A percentile compares a stretch with the other conserved stretches of the same genome.
phyloP scores from a whole-genome alignment of 2,329 filamentous ascomycete species.

The Fusarium brachygibbosum region DNA sequence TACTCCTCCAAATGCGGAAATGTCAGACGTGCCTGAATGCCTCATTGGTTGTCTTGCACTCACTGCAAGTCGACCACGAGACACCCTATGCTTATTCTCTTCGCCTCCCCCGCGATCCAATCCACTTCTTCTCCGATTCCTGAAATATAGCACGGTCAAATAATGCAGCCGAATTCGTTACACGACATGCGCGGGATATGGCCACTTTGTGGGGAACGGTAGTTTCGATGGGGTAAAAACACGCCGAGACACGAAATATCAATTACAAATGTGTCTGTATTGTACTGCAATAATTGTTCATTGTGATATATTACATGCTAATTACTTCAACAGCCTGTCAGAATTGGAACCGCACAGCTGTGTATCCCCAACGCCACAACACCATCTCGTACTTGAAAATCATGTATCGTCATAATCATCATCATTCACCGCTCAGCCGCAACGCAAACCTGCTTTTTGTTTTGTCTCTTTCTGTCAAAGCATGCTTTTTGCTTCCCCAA shows the following conservation, averaged over 20 bases:
- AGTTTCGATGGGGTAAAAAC: constrained; percentile 44
- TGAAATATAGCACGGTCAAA: constrained; percentile 9
- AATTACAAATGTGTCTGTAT: constrained; percentile 28
- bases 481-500: constrained; percentile 12
- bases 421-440: constrained; percentile 24
- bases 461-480: constrained; percentile 18
- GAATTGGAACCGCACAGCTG: constrained; percentile 16
- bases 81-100: constrained; percentile 2
- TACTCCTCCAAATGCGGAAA: constrained; percentile 33
- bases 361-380: constrained; percentile 44
- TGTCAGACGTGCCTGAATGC: constrained; percentile 30
- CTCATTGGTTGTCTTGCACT: constrained; percentile 9
- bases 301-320: constrained; percentile 24
- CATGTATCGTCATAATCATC: constrained; percentile 42
- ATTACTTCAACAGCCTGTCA: constrained; percentile 35
- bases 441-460: constrained; percentile 34
- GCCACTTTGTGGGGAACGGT: constrained; percentile 34
- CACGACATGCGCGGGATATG: constrained; percentile 21
- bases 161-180: constrained; percentile 3
- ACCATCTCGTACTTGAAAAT: constrained; percentile 40
- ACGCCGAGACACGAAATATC: constrained; percentile 16
- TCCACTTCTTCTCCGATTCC: constrained; percentile 4
- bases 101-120: not conserved
- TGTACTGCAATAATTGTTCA: not conserved
- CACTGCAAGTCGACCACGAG: constrained; percentile 2